These are phyloP conservation scores for Gleditsia sinensis DNA, from an alignment of 306 rosid species.

Conservation along the genomic window DNA sequence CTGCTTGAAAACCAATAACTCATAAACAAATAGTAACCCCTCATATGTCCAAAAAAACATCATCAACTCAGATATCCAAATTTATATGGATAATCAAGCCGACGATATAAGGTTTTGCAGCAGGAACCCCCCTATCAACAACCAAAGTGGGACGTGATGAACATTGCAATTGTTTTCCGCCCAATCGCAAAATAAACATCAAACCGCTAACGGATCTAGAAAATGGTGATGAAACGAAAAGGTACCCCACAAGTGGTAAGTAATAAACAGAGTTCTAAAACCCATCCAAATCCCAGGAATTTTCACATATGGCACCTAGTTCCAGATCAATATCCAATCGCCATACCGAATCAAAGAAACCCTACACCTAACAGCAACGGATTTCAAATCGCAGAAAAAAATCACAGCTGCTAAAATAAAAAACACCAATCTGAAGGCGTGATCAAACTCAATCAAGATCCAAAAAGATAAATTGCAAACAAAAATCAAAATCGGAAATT, in stretches of 20 bases:
- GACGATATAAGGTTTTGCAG: not conserved
- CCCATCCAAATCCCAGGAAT: constrained; percentile 24
- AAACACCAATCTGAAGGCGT: not conserved
- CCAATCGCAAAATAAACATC: constrained; percentile 9
- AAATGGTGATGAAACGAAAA: not conserved
- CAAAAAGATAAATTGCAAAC: not conserved
- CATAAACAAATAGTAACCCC: not conserved
- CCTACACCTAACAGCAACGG: constrained; percentile 43
- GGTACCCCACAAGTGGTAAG: not conserved
- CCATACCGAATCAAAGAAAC: constrained; percentile 32
- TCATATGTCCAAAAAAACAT: not conserved
- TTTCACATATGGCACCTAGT: not conserved
- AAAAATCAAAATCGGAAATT: not conserved
- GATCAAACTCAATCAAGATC: constrained; percentile 36
- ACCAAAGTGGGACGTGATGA: not conserved
- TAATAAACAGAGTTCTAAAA: constrained; percentile 5
- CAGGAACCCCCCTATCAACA: not conserved
- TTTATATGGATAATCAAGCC: not conserved
- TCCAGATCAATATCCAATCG: constrained; percentile 43
- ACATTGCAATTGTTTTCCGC: not conserved
- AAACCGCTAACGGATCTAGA: not conserved
- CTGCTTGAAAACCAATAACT: not conserved
- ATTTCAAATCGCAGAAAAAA: constrained; percentile 19
- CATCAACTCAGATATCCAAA: not conserved
- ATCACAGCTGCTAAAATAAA: not conserved